phyloP scores from a whole-genome alignment of 805 yeast species.

The Jamesozyma spencerorum region DNA sequence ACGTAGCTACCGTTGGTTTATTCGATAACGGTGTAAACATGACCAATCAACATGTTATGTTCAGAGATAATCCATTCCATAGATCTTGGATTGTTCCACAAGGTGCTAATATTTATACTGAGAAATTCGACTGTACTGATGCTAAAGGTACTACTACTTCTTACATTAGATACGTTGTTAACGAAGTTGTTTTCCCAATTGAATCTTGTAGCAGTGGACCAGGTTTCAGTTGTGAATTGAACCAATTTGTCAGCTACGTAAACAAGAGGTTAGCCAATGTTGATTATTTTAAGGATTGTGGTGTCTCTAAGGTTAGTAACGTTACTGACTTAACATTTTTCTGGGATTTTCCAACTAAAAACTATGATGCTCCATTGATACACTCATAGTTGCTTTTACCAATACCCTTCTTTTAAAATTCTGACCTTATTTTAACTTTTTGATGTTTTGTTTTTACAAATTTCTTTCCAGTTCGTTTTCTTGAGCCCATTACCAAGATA shows the following conservation, averaged over 20 bases:
- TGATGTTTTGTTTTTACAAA: no score
- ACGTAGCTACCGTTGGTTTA: constrained; percentile 57
- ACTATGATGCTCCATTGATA: neutral
- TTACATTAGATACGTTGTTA: constrained; percentile 42
- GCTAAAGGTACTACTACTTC: constrained; percentile 16
- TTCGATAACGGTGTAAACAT: constrained; percentile 31
- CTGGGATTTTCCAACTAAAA: constrained; percentile 5
- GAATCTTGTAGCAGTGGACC: constrained; percentile 44
- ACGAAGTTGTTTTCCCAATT: constrained; percentile 47
- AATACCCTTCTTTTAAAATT: no score
- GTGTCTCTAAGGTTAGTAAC: constrained; percentile 11
- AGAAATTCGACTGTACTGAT: constrained; percentile 36
- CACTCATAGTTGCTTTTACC: neutral
- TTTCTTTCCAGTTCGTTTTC: no score
- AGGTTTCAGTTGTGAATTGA: constrained; percentile 39
- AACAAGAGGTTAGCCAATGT: constrained; percentile 24
- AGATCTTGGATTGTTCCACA: neutral
- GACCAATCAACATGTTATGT: constrained; percentile 33
- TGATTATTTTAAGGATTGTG: constrained; percentile 30
- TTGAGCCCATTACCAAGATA: no score
- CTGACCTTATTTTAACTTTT: no score
- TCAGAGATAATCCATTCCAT: neutral
- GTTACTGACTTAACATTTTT: constrained; percentile 15
- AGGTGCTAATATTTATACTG: constrained; percentile 31
- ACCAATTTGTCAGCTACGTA: constrained; percentile 28